Percentiles rank a stretch among this genome's conserved stretches.
Conservation (phyloP, 345 rosid species). For the Clarkia xantiana region DNA sequence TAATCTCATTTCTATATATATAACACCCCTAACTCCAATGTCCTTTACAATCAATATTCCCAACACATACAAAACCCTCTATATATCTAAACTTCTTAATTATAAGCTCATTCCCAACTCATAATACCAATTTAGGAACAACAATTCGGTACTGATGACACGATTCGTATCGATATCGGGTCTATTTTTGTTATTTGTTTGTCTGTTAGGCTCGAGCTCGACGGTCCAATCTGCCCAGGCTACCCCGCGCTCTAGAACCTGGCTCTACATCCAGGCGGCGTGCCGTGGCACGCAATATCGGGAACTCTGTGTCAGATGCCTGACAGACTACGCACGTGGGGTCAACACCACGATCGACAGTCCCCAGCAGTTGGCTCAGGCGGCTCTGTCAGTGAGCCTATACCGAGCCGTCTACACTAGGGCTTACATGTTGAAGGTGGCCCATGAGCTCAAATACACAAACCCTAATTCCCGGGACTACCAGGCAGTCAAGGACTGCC, state of each 20-base stretch:
- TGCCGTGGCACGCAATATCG: constrained; percentile 51
- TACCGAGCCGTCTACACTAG: constrained; percentile 34
- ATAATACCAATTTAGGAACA: too few species aligned
- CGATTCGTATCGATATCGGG: too few species aligned
- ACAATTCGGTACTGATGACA: too few species aligned
- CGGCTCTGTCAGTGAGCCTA: constrained; percentile 54
- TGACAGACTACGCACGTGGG: constrained; percentile 25
- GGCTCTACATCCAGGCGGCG: constrained; percentile 26
- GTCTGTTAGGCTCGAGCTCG: too few species aligned
- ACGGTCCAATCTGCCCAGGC: background rate
- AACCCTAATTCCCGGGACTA: constrained; percentile 20
- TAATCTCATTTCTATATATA: too few species aligned
- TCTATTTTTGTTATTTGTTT: too few species aligned
- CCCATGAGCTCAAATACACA: constrained; percentile 17
- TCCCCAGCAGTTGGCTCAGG: constrained; percentile 45
- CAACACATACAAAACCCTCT: too few species aligned
- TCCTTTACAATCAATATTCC: too few species aligned
- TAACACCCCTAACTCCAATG: too few species aligned
- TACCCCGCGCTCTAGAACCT: constrained; percentile 8
- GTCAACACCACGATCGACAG: constrained; percentile 15
- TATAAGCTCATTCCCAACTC: too few species aligned
- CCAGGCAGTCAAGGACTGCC: constrained; percentile 44
- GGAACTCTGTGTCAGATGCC: constrained; percentile 33
- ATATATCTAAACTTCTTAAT: too few species aligned
- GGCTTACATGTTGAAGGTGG: constrained; percentile 37